phyloP scores from a whole-genome alignment of 148 eudicot genomes.

The Hydrangea macrophylla region DNA sequence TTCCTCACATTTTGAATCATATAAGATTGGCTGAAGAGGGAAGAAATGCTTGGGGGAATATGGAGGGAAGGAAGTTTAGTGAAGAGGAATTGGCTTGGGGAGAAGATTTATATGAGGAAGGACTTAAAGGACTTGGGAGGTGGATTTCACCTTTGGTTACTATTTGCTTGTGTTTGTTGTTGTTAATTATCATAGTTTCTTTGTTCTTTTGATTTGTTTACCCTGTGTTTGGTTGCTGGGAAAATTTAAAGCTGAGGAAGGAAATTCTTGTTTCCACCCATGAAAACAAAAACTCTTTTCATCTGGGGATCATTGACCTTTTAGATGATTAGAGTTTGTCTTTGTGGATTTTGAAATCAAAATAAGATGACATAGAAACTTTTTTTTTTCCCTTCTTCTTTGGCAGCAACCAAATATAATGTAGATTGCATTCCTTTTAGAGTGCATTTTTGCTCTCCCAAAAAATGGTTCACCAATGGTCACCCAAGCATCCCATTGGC shows the following conservation, averaged over 20 bases:
- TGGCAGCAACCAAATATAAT: not conserved
- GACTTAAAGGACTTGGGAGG: constrained; percentile 8
- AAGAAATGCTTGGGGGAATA: not conserved
- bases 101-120: constrained; percentile 25
- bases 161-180: constrained; percentile 8
- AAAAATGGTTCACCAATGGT: no score
- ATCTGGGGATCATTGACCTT: not conserved
- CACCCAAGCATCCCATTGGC: no score
- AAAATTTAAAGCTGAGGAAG: not conserved
- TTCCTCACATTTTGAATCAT: constrained; percentile 27
- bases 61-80: constrained; percentile 7
- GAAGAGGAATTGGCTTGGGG: constrained; percentile 27
- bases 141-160: constrained; percentile 11
- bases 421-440: no score
- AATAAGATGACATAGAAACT: no score
- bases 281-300: not conserved
- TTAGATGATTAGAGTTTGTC: not conserved
- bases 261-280: not conserved
- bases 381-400: not conserved
- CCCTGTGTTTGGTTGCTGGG: not conserved
- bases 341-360: not conserved
- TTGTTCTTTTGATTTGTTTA: not conserved
- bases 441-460: no score
- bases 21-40: constrained; percentile 30
- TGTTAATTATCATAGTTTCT: constrained; percentile 4